phyloP scores from a whole-genome alignment of 1,139 yeast genomes.

The Martiniozyma asiatica region DNA sequence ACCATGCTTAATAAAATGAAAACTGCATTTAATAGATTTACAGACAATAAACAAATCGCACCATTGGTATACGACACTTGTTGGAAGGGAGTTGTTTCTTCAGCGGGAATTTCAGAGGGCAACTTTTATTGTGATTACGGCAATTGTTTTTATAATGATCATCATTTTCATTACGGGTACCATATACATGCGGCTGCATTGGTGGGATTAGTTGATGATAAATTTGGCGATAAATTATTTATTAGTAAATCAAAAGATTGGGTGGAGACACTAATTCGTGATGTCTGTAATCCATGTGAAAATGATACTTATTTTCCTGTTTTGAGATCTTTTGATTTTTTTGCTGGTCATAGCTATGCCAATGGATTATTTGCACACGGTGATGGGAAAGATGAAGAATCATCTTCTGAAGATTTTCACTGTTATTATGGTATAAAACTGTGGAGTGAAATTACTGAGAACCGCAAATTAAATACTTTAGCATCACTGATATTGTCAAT shows the following conservation, averaged over 20 bases:
- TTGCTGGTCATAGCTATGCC: slow-evolving; percentile 73
- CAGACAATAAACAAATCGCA: slow-evolving; percentile 41
- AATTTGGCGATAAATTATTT: slow-evolving; percentile 38
- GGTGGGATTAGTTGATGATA: slow-evolving; percentile 41
- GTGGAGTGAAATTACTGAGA: slow-evolving; percentile 53
- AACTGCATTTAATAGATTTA: slow-evolving; percentile 47
- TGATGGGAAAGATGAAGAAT: slow-evolving; percentile 73
- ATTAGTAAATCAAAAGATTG: slow-evolving; percentile 37
- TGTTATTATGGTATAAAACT: slow-evolving; percentile 59
- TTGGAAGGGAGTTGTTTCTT: slow-evolving; percentile 68
- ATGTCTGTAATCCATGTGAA: slow-evolving; percentile 54
- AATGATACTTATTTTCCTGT: slow-evolving; percentile 56
- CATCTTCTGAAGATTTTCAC: slow-evolving; percentile 67
- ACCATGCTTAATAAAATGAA: slow-evolving; percentile 40
- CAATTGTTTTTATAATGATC: slow-evolving; percentile 67
- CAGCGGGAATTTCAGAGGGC: slow-evolving; percentile 45
- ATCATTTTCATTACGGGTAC: slow-evolving; percentile 74
- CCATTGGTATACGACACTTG: slow-evolving; percentile 56
- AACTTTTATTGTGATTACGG: slow-evolving; percentile 51
- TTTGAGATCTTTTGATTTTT: slow-evolving; percentile 69
- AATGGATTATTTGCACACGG: slow-evolving; percentile 63
- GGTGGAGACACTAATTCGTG: slow-evolving; percentile 52
- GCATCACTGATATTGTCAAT: slow-evolving; percentile 54
- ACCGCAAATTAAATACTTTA: slow-evolving; percentile 38
- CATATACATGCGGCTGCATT: slow-evolving; percentile 66